Base-by-base conservation (phyloP, 164 flowering plant genomes). In the Stephania yunnanensis region DNA sequence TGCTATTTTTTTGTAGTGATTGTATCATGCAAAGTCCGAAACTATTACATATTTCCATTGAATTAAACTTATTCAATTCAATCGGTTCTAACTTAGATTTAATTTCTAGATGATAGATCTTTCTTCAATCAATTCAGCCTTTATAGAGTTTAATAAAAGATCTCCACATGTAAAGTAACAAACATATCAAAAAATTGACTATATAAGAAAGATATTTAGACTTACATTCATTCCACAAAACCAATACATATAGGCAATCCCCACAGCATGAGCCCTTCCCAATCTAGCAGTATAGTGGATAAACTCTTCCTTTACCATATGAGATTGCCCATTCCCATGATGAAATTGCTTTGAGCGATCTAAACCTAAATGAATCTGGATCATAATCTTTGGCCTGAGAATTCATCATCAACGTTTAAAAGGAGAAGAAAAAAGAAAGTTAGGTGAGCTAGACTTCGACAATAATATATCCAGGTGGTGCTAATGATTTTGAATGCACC, bases 281-380 rank as follows among this genome's bases (percentile, higher is more conserved):
- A 95, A 77, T 75, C 99, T 97, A 75, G 97, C 99, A 6, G 97
- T 89, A 80, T 97, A 93, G 79, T 93, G 97, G 69, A 95, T 91
- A 95, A 0, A 87, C 90, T 78, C 79, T 87, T 70, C 97, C 98
- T 75, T 89, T 89, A 3, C 97, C 93, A 70, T 95, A 90, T n/a
- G 90, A 86, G 48, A 91, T 83, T 25, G 95, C 94, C 95, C 95
- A 89, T 81, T 95, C 97, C 79, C 93, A 69, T 44, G 89, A 89
- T 5, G 98, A 91, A 76, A 95, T 94, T 44, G 97, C 97, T 81
- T 88, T 90, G 6, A 97, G 97, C 72, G 91, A 76, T 78, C 81
- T 87, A 75, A 19, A 82, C 78, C 97, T 89, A 75, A 91, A 81
- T 15, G 98, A 95, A 79, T 92, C 90, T 1, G 93, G 94, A 85